Evolutionary conservation across 805 yeast species (phyloP), one percentile per base, ranked within the genome.

Genomic region (Nakazawaea ambrosiae): DNA sequence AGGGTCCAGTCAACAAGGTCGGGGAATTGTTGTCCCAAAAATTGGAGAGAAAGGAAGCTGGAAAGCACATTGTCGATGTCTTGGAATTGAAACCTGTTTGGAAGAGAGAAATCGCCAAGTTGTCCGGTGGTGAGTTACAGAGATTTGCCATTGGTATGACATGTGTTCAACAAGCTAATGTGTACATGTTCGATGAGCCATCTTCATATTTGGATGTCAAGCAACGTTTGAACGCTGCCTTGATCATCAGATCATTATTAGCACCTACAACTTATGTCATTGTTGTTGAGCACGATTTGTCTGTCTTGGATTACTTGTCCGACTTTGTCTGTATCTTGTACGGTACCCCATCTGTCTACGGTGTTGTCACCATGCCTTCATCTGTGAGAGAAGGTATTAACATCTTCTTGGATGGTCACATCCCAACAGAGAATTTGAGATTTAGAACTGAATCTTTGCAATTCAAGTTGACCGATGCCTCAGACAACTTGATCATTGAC

Each of bases 361-460:
- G 99, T 72, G 97, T 92, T 46, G 99, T 92, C 35, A 87, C 97
- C 18, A 70, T 92, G 60, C 99, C 99, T 37, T 66, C 95, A 0
- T 85, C 96, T 4, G 99, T 92, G 23, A 84, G 99, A 65, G 99
- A 92, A 73, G 99, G 99, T 68, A 92, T 92, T 61, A 92, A 92
- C 62, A 92, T 92, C 59, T 92, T 92, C 78, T 71, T 92, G 57
- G 99, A 92, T 58, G 99, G 99, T 69, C 90, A 87, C 61, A 87
- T 92, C 50, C 97, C 95, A 37, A 76, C 97, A 20, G 99, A 92
- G 65, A 92, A 92, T 63, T 71, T 92, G 76, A 80, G 97, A 63
- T 92, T 92, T 70, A 86, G 99, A 75, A 76, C 88, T 22, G 99
- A 92, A 57, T 83, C 95, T 18, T 74, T 92, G 54, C 96, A 90